Percentiles rank a stretch among this genome's conserved stretches.
Evolutionary conservation across 2,329 filamentous ascomycete species (phyloP).

Genomic region (Penicillium psychrosexuale): DNA sequence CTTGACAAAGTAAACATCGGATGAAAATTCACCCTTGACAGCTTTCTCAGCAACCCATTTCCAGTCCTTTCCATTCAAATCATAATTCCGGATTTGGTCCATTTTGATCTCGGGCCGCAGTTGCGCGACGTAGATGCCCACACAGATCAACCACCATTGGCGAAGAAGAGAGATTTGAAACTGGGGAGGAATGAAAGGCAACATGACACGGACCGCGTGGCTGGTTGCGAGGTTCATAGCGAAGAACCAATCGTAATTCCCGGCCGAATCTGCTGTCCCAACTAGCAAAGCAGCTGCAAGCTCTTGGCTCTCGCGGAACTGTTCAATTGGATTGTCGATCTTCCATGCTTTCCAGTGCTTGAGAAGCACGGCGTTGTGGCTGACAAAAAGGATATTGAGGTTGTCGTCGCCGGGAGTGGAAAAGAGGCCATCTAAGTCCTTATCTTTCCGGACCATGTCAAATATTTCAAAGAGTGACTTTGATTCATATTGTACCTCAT

Average conservation of each 20-base stretch:
- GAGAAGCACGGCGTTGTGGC: conserved; percentile 67
- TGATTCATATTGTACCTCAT: conserved; percentile 57
- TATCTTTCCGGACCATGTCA: conserved; percentile 64
- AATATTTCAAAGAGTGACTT: conserved; percentile 69
- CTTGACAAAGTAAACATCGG: conserved; percentile 85
- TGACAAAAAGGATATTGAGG: conserved; percentile 63
- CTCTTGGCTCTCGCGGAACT: conserved; percentile 69
- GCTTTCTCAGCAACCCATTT: conserved; percentile 70
- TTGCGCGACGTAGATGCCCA: conserved; percentile 74
- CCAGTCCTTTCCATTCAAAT: conserved; percentile 69
- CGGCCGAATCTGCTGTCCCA: conserved; percentile 29
- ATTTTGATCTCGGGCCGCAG: conserved; percentile 68
- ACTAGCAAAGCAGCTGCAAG: conserved; percentile 49
- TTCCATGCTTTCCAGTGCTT: conserved; percentile 92
- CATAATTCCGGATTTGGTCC: conserved; percentile 59
- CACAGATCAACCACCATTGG: conserved; percentile 84
- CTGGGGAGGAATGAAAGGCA: conserved; percentile 70
- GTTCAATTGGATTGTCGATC: conserved; percentile 64
- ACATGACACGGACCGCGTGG: conserved; percentile 80
- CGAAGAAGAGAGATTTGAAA: conserved; percentile 72
- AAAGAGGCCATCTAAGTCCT: conserved; percentile 66
- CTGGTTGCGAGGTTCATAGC: conserved; percentile 79
- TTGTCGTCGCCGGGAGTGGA: conserved; percentile 58
- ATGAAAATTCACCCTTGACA: conserved; percentile 62
- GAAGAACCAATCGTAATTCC: conserved; percentile 77